Evolutionary conservation across 257 asterid genomes (phyloP), one percentile per base, ranked within the genome.

Genomic region (Sherardia arvensis): DNA sequence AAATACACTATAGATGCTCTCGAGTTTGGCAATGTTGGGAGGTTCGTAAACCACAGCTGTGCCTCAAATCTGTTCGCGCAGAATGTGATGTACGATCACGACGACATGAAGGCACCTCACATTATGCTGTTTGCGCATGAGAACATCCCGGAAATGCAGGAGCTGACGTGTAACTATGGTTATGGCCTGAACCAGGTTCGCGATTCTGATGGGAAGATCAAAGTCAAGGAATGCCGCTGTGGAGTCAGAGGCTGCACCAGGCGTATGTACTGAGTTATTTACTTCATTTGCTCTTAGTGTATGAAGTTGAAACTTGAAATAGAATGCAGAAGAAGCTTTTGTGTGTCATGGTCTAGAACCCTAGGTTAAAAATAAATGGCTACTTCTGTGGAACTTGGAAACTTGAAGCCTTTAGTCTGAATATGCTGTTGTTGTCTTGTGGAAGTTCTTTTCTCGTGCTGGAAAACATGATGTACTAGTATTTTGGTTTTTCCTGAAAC

Each of bases 31-130:
- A 88, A 81, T 30, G 62, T 92, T 1, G 99, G 99, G 26, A 79
- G 99, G 74, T 89, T 92, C 69, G 68, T 92, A 27, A 89, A 92
- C 53, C 97, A 92, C 69, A 85, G 99, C 79, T 92, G 99, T 68
- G 74, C 82, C 1, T 95, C 99, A 1, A 92, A 88, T 58, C 90
- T 92, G 21, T 84, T 79, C n/a, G 98, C 91, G 0, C 98, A 91
- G 71, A 77, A 91, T 26, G 93, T 91, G n/a, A 66, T 85, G 1
- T 82, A 79, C 40, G 97, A 91, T 73, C 91, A 88, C 0, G 78
- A 72, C 49, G 95, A 91, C 71, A 73, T 61, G 69, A 85, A 73
- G 68, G 75, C 77, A 79, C 98, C 98, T 2, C 98, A 91, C 59
- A 68, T 91, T 18, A 88, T 91, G 97, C 79, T 91, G 3, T 88